Evolutionary conservation across 768 basidiomycete genomes (phyloP).

Genomic region (Russula sp.): DNA sequence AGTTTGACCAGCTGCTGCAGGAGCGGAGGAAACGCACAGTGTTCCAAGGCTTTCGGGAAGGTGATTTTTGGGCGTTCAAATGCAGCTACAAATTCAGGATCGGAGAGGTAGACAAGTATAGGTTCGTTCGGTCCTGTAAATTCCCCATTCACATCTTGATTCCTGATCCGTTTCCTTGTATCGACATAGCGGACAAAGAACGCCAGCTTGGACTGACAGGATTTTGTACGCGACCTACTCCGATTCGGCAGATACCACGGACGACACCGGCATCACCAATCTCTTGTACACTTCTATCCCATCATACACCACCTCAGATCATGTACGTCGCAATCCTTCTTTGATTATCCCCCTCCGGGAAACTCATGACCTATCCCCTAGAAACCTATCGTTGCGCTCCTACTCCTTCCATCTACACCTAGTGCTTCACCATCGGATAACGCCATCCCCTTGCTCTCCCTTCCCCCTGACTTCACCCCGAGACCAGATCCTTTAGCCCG

Average conservation of each 20-base stretch:
- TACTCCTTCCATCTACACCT: conserved; percentile 50
- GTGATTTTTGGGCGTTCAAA: conserved; percentile 85
- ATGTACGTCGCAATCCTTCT: conserved; percentile 44
- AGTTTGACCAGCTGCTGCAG: conserved; percentile 64
- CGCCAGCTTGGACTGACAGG: conserved; percentile 91
- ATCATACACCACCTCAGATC: conserved; percentile 85
- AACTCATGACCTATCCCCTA: conserved; percentile 28
- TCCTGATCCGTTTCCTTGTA: not conserved
- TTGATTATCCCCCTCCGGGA: not conserved
- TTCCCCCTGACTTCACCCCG: conserved; percentile 48
- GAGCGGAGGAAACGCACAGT: conserved; percentile 60
- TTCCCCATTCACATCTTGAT: conserved; percentile 9
- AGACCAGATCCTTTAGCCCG: conserved; percentile 46
- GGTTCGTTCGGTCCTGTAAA: conserved; percentile 38
- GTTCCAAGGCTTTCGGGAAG: conserved; percentile 73
- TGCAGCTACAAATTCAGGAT: conserved; percentile 83
- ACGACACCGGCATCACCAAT: conserved; percentile 52
- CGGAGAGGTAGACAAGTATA: conserved; percentile 79
- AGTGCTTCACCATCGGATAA: conserved; percentile 26
- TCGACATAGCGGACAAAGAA: conserved; percentile 51
- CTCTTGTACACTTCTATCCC: conserved; percentile 75
- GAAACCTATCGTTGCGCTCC: conserved; percentile 83
- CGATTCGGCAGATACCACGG: conserved; percentile 50
- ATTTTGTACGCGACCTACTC: conserved; percentile 76
- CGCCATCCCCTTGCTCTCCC: conserved; percentile 39